Evolutionary conservation across 2,329 filamentous ascomycete genomes (phyloP).

Genomic region (Acrocalymma vagum): DNA sequence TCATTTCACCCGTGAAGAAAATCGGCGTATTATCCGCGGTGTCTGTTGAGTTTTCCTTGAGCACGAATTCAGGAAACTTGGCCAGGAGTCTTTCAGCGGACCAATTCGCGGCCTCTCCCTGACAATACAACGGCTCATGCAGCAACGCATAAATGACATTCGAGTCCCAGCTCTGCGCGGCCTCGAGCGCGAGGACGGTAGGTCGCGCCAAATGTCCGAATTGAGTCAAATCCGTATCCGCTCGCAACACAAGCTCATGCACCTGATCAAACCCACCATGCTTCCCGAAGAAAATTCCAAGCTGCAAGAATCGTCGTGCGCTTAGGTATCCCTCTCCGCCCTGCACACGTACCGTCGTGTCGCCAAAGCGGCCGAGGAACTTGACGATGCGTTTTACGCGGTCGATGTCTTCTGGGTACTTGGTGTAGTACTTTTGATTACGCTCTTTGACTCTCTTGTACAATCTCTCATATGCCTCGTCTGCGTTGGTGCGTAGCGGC

Average conservation of each 20-base stretch:
- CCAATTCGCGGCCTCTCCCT: conserved; percentile 75
- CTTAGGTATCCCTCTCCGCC: conserved; percentile 75
- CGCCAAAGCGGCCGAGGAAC: conserved; percentile 65
- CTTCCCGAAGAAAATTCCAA: conserved; percentile 80
- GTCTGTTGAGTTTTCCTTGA: conserved; percentile 42
- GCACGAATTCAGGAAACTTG: conserved; percentile 56
- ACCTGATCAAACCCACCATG: conserved; percentile 61
- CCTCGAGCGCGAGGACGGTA: conserved; percentile 74
- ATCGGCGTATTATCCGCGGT: conserved; percentile 61
- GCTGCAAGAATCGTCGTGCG: conserved; percentile 75
- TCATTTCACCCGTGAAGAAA: conserved; percentile 92
- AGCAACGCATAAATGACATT: conserved; percentile 85
- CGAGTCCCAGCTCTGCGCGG: conserved; percentile 73
- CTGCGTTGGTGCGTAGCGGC: conserved; percentile 74
- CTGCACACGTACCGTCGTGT: conserved; percentile 71
- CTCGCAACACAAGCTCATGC: conserved; percentile 70
- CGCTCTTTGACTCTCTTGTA: conserved; percentile 74
- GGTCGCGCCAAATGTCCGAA: conserved; percentile 79
- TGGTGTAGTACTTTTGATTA: conserved; percentile 81
- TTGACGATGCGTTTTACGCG: conserved; percentile 72
- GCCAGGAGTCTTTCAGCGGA: conserved; percentile 72
- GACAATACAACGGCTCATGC: conserved; percentile 89
- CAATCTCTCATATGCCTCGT: conserved; percentile 77
- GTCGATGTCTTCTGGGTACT: conserved; percentile 82
- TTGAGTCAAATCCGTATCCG: conserved; percentile 75